Percentiles rank a stretch among this genome's conserved stretches.
Evolutionary conservation across 225 moss, liverwort and hornwort genomes (phyloP).

Genomic region (Pleurozium schreberi): DNA sequence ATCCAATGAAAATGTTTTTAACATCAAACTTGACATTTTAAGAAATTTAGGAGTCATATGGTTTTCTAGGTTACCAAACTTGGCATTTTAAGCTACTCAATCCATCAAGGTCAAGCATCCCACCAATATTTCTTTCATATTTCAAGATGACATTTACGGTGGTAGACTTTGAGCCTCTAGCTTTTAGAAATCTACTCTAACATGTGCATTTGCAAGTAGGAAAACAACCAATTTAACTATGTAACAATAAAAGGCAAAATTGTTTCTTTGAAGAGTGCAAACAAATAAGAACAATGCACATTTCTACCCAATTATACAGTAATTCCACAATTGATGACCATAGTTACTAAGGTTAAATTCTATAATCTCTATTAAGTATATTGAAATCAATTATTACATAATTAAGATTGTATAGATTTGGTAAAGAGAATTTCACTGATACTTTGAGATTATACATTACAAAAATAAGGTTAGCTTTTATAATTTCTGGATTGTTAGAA

Average conservation of each 20-base stretch:
- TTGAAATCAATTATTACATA: accelerated
- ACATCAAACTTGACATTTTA: not conserved
- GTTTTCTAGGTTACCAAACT: not conserved
- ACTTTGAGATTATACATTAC: not conserved
- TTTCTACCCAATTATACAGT: not conserved
- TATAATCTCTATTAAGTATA: not conserved
- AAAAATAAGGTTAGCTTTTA: too few species aligned
- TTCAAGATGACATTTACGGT: not conserved
- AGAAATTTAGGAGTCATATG: not conserved
- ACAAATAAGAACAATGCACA: not conserved
- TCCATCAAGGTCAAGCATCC: not conserved
- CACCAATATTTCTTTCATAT: not conserved
- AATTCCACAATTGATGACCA: too few species aligned
- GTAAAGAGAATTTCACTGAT: too few species aligned
- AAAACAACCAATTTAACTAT: not conserved
- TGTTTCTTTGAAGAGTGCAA: accelerated
- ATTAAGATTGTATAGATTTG: not conserved
- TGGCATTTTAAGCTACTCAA: not conserved
- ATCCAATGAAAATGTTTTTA: not conserved
- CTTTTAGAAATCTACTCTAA: not conserved
- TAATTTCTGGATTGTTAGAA: not conserved
- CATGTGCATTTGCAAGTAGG: too few species aligned
- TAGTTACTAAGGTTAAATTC: not conserved
- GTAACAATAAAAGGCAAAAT: not conserved
- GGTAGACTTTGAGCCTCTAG: not conserved